Evolutionary conservation across 805 yeast species (phyloP), one percentile per base, ranked within the genome.

Genomic region (Metschnikowia anglica): DNA sequence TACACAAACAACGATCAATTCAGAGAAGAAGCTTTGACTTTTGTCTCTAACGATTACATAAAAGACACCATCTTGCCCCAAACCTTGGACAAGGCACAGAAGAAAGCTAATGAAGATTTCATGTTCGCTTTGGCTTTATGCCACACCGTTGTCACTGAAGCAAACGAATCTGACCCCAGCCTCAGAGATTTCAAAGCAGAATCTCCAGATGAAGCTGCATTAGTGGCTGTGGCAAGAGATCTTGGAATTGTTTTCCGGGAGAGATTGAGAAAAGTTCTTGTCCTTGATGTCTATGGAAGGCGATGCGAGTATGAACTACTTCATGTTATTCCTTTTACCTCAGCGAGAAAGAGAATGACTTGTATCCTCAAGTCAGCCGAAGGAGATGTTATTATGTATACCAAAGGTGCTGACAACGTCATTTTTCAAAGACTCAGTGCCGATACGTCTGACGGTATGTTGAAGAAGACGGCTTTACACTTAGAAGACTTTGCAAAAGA

Each of bases 151-250:
- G 77, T 84, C 28, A 80, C 88, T 10, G 88, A 82, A 48, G 56
- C 46, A 7, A 68, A 66, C 35, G 58, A 57, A 2, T 3, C 5
- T 8, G 62, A 65, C 7, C 68, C 67, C 0, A 62, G 57, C 10
- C 56, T 62, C 25, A 59, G 80, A 31, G 71, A 72, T 21, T 82
- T 79, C 64, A 83, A 84, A 54, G 90, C 91, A 1, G 90, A 85
- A 57, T 83, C 89, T 7, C 95, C 95, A 0, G 95, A 85, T 65
- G 95, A 85, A 60, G 80, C 83, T 31, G 90, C 93, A 0, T 70
- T 85, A 41, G 91, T 86, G n/a, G 70, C 83, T 2, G 82, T 77
- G 34, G 91, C 91, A 1, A 68, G 86, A 39, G 91, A 84, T 58
- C 53, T 85, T 23, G 95, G 95, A 8, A 73, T 81, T 51, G 81